Percentiles rank a stretch among this genome's conserved stretches.
These are phyloP conservation scores for Pythium insidiosum DNA, from an alignment of 352 stramenopile genomes.

Conservation along the genomic window DNA sequence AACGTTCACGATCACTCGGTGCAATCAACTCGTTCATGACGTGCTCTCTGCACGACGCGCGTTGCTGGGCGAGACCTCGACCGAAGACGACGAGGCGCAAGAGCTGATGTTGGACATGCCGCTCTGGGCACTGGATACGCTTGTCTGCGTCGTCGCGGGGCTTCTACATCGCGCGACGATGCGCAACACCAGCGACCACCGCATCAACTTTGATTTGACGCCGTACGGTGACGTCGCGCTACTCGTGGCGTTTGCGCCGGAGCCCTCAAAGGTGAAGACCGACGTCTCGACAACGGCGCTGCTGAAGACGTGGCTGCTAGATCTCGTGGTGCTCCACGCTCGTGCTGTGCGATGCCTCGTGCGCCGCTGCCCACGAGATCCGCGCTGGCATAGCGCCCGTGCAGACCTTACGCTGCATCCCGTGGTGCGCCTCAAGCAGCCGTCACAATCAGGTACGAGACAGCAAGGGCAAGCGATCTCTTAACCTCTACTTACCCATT, in stretches of 20 bases:
- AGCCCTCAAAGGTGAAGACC: constrained; percentile 22
- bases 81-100: constrained; percentile 5
- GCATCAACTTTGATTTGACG: constrained; percentile 72
- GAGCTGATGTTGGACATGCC: constrained; percentile 45
- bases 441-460: constrained; percentile 42
- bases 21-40: too few species aligned
- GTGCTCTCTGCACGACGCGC: too few species aligned
- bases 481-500: too few species aligned
- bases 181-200: constrained; percentile 69
- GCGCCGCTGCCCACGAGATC: constrained; percentile 55
- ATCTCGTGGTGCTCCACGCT: constrained; percentile 51
- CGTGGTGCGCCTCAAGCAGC: constrained; percentile 57
- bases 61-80: too few species aligned
- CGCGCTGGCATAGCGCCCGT: constrained; percentile 66
- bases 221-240: constrained; percentile 76
- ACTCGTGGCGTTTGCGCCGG: constrained; percentile 58
- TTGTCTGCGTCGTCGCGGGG: constrained; percentile 58
- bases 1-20: too few species aligned
- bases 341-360: constrained; percentile 41
- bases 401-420: constrained; percentile 68
- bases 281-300: constrained; percentile 34
- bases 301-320: constrained; percentile 42
- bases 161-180: constrained; percentile 66
- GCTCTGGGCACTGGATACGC: constrained; percentile 56
- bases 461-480: too few species aligned